A percentile compares a stretch with the other conserved stretches of the same genome.
Evolutionary conservation across 352 stramenopile species (phyloP).

Genomic region (Nothophytophthora sp.): DNA sequence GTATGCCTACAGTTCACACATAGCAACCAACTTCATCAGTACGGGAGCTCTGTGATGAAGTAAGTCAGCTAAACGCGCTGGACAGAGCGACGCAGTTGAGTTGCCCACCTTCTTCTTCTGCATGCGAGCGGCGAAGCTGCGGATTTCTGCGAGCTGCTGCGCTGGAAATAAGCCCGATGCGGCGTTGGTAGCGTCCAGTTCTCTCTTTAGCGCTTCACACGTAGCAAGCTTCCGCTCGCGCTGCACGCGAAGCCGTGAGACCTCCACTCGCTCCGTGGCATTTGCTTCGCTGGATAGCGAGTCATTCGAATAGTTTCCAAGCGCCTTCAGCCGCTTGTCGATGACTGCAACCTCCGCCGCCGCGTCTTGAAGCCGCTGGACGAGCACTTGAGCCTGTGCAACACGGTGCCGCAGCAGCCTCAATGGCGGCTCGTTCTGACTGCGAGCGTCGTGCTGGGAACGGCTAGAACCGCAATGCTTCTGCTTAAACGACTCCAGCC

Average conservation of each 20-base stretch:
- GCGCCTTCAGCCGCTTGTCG: slow-evolving; percentile 17
- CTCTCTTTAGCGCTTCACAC: slow-evolving; percentile 27
- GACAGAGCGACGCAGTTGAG: no score
- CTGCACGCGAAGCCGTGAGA: slow-evolving; percentile 8
- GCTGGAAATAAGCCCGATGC: slow-evolving; percentile 18
- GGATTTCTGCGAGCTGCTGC: slow-evolving; percentile 16
- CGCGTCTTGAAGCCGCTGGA: slow-evolving; percentile 17
- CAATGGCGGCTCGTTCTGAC: slow-evolving; percentile 16
- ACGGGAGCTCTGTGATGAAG: no score
- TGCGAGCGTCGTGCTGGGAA: background rate
- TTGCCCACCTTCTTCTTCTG: slow-evolving; percentile 32
- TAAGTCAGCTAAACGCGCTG: no score
- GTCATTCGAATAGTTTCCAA: background rate
- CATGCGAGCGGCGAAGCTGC: slow-evolving; percentile 20
- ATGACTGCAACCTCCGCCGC: slow-evolving; percentile 18
- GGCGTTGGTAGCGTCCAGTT: slow-evolving; percentile 24
- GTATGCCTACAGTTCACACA: slow-evolving; percentile 18
- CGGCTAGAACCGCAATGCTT: slow-evolving; percentile 12
- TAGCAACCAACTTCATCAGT: background rate
- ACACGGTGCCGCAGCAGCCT: slow-evolving; percentile 21
- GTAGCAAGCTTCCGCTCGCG: slow-evolving; percentile 18
- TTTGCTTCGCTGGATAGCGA: background rate
- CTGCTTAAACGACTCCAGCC: slow-evolving; percentile 27
- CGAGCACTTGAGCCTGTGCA: slow-evolving; percentile 15
- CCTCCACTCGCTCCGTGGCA: slow-evolving; percentile 3